Percentiles rank a stretch among this genome's conserved stretches.
Evolutionary conservation across 768 basidiomycete genomes (phyloP).

Genomic region (Krasilnikovozyma curviuscula): DNA sequence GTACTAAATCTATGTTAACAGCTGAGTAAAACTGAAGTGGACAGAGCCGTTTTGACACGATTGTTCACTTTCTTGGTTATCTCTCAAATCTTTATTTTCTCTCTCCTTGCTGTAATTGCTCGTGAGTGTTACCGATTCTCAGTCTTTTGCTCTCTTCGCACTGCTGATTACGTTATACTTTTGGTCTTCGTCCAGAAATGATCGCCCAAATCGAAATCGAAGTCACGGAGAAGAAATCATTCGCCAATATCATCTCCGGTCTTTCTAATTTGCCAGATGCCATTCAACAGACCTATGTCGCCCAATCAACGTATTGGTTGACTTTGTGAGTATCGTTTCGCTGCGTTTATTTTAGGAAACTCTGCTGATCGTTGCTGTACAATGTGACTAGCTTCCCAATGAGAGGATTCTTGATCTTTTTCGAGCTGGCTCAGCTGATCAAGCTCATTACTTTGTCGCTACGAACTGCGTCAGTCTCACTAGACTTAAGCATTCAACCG

Average conservation of each 20-base stretch:
- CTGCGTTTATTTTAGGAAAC: background rate
- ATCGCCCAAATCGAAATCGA: background rate
- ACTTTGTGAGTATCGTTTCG: constrained; percentile 46
- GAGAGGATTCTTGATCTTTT: constrained; percentile 82
- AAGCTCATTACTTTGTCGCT: constrained; percentile 59
- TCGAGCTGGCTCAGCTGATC: constrained; percentile 87
- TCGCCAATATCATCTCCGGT: background rate
- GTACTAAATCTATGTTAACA: too few species aligned
- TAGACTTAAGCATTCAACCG: background rate
- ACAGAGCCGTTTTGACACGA: constrained; percentile 75
- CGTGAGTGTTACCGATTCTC: too few species aligned
- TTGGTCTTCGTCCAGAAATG: constrained; percentile 8
- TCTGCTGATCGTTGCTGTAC: background rate
- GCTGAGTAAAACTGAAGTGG: constrained; percentile 55
- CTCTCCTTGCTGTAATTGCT: constrained; percentile 71
- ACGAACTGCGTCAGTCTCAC: constrained; percentile 41
- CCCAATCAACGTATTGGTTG: constrained; percentile 79
- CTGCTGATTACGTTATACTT: too few species aligned
- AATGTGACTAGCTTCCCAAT: constrained; percentile 33
- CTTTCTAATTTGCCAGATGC: constrained; percentile 9
- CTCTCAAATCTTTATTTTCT: constrained; percentile 85
- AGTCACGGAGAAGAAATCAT: constrained; percentile 1
- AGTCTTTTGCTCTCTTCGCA: too few species aligned
- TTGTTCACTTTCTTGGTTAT: constrained; percentile 89
- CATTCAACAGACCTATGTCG: constrained; percentile 75